Evolutionary conservation across 1,284 basidiomycete genomes (phyloP).

Genomic region (Xerocomus minutiporus): DNA sequence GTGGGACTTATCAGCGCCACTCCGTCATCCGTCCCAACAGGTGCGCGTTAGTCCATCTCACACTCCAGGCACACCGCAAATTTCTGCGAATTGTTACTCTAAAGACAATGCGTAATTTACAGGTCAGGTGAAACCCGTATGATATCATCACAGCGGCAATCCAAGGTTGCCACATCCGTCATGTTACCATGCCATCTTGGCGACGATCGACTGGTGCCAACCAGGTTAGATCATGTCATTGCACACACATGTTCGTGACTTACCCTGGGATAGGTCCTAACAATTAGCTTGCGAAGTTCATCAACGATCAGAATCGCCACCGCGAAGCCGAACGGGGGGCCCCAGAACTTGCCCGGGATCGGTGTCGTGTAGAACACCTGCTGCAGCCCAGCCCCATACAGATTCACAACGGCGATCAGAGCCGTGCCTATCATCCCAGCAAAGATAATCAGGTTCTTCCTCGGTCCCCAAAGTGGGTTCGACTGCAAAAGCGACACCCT

Average conservation of each 20-base stretch:
- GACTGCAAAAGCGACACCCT: constrained; percentile 35
- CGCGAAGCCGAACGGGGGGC: constrained; percentile 40
- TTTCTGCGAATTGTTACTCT: no score
- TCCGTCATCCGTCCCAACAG: not conserved
- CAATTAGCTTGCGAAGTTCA: constrained; percentile 39
- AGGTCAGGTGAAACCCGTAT: not conserved
- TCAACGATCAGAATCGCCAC: constrained; percentile 36
- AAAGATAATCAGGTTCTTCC: constrained; percentile 35
- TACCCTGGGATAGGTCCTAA: constrained; percentile 39
- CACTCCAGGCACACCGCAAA: not conserved
- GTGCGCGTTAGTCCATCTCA: not conserved
- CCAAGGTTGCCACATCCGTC: not conserved
- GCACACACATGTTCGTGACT: not conserved
- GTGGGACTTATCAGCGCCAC: not conserved
- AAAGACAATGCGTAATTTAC: not conserved
- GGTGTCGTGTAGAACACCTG: constrained; percentile 37
- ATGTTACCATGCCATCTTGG: constrained; percentile 31
- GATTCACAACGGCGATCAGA: constrained; percentile 38
- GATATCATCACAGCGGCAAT: not conserved
- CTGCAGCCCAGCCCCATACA: constrained; percentile 40
- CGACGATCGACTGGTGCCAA: constrained; percentile 24
- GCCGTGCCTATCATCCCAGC: constrained; percentile 37
- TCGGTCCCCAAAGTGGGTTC: constrained; percentile 39
- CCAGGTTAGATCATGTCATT: constrained; percentile 11
- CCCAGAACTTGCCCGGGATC: constrained; percentile 43